Percentiles rank a stretch among this genome's conserved stretches.
These are phyloP conservation scores for Blastobotrys peoriensis DNA, from an alignment of 805 yeast species.

Conservation along the genomic window DNA sequence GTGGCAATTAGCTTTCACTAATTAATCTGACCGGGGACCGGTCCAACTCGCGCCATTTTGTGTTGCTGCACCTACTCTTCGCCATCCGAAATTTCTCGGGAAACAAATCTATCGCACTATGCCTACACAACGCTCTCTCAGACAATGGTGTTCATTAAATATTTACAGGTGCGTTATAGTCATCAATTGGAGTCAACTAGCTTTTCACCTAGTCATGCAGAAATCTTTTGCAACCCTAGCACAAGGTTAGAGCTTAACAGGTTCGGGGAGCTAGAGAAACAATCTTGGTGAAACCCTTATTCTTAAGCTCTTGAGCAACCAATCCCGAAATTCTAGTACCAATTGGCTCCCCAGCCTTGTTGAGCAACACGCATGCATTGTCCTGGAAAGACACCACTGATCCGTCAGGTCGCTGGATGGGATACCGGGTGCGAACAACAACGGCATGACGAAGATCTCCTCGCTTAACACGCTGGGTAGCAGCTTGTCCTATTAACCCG, in stretches of 20 bases:
- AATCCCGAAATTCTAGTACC: constrained; percentile 90
- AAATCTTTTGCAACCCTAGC: no score
- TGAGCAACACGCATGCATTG: constrained; percentile 92
- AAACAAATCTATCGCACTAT: no score
- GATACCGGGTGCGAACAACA: constrained; percentile 85
- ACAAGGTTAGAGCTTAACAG: constrained; percentile 40
- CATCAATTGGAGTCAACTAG: no score
- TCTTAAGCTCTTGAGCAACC: constrained; percentile 85
- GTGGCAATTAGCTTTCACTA: no score
- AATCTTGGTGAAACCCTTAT: constrained; percentile 76
- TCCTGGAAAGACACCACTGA: constrained; percentile 83
- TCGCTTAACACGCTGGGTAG: constrained; percentile 70
- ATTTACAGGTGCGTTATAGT: no score
- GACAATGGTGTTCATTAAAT: no score
- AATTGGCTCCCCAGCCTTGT: constrained; percentile 87
- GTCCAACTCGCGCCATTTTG: no score
- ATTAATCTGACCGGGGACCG: no score
- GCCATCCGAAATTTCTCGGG: no score
- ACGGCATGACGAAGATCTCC: constrained; percentile 96
- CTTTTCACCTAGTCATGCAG: no score
- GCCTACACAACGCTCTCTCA: no score
- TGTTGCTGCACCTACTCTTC: no score
- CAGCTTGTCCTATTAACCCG: constrained; percentile 65
- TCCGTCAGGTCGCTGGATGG: constrained; percentile 77
- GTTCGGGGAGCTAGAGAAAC: constrained; percentile 89